Base-by-base conservation (phyloP, 768 basidiomycete genomes). In the Naganishia vishniacii region DNA sequence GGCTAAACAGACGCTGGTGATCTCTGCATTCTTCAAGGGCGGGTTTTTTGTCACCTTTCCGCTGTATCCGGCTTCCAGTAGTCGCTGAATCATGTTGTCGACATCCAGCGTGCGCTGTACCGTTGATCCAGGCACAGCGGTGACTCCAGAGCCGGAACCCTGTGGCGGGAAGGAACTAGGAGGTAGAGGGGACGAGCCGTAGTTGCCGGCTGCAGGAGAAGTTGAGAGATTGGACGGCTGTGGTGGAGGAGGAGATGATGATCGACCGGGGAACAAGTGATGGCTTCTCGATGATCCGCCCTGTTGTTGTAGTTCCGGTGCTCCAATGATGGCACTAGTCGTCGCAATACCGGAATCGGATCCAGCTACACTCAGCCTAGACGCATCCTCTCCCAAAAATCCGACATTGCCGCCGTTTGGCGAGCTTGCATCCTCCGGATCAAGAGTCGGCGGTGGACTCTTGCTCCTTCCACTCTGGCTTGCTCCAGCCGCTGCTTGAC, bases 61-160 rank as follows among this genome's bases (percentile, higher is more conserved):
- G 5, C 89, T 90, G 77, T 98, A 99, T 4, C 94, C 95, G 7
- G 95, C 91, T 71, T 97, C 93, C 68, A 99, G 82, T 48, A 99
- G 83, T 56, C 94, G 86, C 74, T 88, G 86, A 73, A 99, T 98
- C 89, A 98, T 95, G 78, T 97, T 93, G 79, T 98, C 94, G 63
- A 98, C 85, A 78, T 99, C 95, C 70, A 97, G 81, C 48, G 63
- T 56, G 25, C 64, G 15, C 48, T 18, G 48, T 11, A 31, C 49
- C 2, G 51, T n/a, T 20, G 61, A 41, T 15, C 51, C 53, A 13
- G 59, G 59, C 4, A 53, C 48, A 32, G 44, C 42, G 20, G 69
- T 13, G 32, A 40, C 25, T 37, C 32, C 15, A 37, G 34, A 37
- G 34, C 34, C 53, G 53, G 31, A 23, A 60, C 68, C 40, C 49